Base-by-base conservation (phyloP, 1,284 basidiomycete species). In the Heterobasidion parviporum region DNA sequence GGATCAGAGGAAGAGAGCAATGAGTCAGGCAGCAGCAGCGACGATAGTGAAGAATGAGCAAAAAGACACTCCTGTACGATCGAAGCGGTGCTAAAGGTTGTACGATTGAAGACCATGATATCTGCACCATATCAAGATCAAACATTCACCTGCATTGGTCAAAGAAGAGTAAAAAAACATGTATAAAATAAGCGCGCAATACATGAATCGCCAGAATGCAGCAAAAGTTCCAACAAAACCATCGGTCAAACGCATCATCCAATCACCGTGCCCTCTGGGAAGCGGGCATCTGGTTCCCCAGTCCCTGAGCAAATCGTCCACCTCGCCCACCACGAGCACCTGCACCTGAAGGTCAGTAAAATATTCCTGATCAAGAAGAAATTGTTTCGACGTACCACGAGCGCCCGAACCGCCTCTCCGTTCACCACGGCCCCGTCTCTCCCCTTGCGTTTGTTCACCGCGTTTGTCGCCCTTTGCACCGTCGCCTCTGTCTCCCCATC, bases 391-490 rank as follows among this genome's bases (percentile, higher is more conserved):
- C 75, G 62, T 67, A 84, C 83, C 83, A 62, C 82, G 76, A 36
- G 73, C 60, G 54, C 74, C 49, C 33, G 55, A 38, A 18, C 18
- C 72, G 54, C 83, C 82, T 59, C 85, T 72, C 56, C 85, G 72
- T 53, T 89, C 87, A 10, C 83, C 81, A 41, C 85, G 80, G 35
- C 87, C 83, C 60, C 85, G 76, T 55, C 87, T 79, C 66, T 89
- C 88, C 38, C 26, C 26, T 63, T 85, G 81, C 10, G 82, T 75
- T 65, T 88, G 86, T 62, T 90, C 89, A 15, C 84, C 84, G 16
- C 87, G 79, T 68, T 90, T 89, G 64, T 89, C 87, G 34, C 84
- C 83, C 67, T 89, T 87, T n/a, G 70, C 70, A 15, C 82, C 82
- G 59, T 89, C 88, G 32, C 72, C 76, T 41, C 88, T 76, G 55